A percentile compares a stretch with the other conserved stretches of the same genome.
phyloP scores from a whole-genome alignment of 257 asterid genomes.

The Galeopsis tetrahit region DNA sequence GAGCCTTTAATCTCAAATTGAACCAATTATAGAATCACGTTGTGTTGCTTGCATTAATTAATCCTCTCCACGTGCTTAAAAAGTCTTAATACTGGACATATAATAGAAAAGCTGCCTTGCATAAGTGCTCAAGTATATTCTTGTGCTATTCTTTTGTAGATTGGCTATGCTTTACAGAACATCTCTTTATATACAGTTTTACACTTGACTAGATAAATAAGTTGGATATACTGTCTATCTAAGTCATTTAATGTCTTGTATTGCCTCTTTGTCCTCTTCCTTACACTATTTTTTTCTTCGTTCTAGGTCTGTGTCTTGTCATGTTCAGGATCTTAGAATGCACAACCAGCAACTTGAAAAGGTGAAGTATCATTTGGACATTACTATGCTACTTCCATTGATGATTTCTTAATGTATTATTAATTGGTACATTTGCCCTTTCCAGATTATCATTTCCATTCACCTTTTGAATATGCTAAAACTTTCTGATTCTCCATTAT shows the following conservation, averaged over 20 bases:
- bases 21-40: too few species aligned
- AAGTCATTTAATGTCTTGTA: conserved; percentile 19
- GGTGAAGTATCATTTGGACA: conserved; percentile 48
- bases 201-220: conserved; percentile 10
- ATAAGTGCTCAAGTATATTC: conserved; percentile 18
- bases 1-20: too few species aligned
- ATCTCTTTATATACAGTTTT: conserved; percentile 1
- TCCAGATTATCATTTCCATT: conserved; percentile 21
- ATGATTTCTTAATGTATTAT: conserved; percentile 1
- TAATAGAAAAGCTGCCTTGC: background rate
- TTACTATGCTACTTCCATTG: conserved; percentile 8
- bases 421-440: conserved; percentile 7
- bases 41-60: too few species aligned
- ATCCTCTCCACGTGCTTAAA: too few species aligned
- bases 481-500: conserved; percentile 1
- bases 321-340: conserved; percentile 52
- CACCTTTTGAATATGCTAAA: conserved; percentile 11
- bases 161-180: conserved; percentile 10
- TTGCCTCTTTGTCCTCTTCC: conserved; percentile 22
- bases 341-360: conserved; percentile 64
- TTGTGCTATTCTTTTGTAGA: conserved; percentile 7
- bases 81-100: conserved; percentile 6
- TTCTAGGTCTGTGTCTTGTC: conserved; percentile 59
- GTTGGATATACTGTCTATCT: conserved; percentile 20
- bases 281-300: conserved; percentile 29